phyloP scores from a whole-genome alignment of 1,139 yeast species.

The Torulaspora globosa region DNA sequence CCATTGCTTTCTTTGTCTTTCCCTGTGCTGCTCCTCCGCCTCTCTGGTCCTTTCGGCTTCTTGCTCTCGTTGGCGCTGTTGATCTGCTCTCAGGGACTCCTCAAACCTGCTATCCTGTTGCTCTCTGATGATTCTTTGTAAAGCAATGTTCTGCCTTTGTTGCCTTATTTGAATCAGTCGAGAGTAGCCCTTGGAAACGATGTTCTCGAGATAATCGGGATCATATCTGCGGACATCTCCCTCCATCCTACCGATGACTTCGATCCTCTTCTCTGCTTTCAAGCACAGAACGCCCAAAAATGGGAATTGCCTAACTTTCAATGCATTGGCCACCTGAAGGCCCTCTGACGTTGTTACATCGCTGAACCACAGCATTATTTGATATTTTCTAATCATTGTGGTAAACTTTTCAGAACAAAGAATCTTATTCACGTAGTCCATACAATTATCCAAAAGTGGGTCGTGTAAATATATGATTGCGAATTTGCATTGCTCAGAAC shows the following conservation, averaged over 20 bases:
- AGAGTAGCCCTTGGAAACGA: conserved; percentile 55
- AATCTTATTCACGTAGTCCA: conserved; percentile 52
- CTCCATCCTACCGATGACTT: conserved; percentile 64
- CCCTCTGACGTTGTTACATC: conserved; percentile 72
- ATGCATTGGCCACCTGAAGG: conserved; percentile 72
- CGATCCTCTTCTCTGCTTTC: conserved; percentile 53
- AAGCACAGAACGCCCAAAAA: conserved; percentile 65
- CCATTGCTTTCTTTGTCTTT: conserved; percentile 40
- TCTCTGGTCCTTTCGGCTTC: conserved; percentile 31
- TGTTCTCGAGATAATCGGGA: conserved; percentile 39
- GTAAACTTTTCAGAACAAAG: conserved; percentile 53
- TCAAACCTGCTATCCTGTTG: conserved; percentile 81
- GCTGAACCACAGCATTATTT: conserved; percentile 81
- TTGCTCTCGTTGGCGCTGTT: conserved; percentile 39
- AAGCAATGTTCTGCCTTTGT: conserved; percentile 58
- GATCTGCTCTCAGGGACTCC: conserved; percentile 51
- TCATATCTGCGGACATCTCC: conserved; percentile 43
- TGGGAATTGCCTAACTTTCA: conserved; percentile 74
- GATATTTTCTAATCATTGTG: conserved; percentile 46
- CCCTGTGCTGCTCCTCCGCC: conserved; percentile 28
- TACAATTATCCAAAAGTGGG: conserved; percentile 62
- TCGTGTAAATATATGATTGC: conserved; percentile 71
- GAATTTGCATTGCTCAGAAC: conserved; percentile 42
- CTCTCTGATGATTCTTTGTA: conserved; percentile 56
- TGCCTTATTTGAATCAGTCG: conserved; percentile 54